Evolutionary conservation across 139 green algal genomes (phyloP).

Genomic region (Chlorella sp.): DNA sequence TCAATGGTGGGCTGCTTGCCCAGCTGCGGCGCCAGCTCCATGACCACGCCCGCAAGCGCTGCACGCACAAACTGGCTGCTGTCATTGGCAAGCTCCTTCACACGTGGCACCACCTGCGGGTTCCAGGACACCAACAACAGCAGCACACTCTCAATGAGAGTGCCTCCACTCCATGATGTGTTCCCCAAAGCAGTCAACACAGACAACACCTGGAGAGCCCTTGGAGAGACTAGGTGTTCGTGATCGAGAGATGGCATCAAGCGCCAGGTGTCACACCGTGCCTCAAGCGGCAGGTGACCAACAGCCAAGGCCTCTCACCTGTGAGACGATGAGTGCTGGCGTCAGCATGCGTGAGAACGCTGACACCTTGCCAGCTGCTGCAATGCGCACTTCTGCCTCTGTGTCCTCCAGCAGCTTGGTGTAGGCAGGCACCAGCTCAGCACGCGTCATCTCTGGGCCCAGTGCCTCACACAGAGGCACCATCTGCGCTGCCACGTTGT

Average conservation of each 20-base stretch:
- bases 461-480: conserved; percentile 78
- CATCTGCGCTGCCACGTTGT: conserved; percentile 92
- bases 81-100: conserved; percentile 81
- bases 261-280: no score
- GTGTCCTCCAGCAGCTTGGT: conserved; percentile 62
- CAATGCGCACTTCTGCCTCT: conserved; percentile 76
- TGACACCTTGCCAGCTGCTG: conserved; percentile 77
- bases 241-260: no score
- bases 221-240: no score
- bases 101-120: conserved; percentile 67
- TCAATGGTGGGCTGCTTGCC: conserved; percentile 79
- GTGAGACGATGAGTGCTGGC: conserved; percentile 45
- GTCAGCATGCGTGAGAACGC: conserved; percentile 62
- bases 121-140: no score
- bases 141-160: no score
- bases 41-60: conserved; percentile 87
- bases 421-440: conserved; percentile 83
- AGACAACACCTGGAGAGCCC: no score
- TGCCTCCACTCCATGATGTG: no score
- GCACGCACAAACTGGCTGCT: conserved; percentile 86
- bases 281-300: no score
- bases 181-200: no score
- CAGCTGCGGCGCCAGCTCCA: conserved; percentile 91
- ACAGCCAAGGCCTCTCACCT: no score
- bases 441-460: conserved; percentile 60